A percentile compares a stretch with the other conserved stretches of the same genome.
Evolutionary conservation across 2,329 filamentous ascomycete species (phyloP).

Genomic region (Colletotrichum tropicale): DNA sequence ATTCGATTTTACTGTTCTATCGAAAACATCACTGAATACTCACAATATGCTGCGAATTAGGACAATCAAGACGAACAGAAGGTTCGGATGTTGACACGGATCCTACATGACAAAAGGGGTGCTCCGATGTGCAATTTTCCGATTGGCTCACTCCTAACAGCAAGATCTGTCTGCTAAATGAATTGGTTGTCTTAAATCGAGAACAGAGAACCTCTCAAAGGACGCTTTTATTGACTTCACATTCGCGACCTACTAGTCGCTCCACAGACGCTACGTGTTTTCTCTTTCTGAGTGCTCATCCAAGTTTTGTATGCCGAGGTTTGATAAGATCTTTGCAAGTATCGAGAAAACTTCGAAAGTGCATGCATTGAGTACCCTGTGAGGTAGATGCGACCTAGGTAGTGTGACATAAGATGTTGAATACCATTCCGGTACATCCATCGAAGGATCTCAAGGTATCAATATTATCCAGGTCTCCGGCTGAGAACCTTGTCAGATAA

Average conservation of each 20-base stretch:
- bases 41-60: not conserved
- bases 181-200: not conserved
- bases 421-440: too few relatives aligned
- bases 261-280: not conserved
- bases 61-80: not conserved
- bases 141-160: not conserved
- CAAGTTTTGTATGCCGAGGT: not conserved
- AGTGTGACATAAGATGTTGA: too few relatives aligned
- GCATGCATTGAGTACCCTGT: not conserved
- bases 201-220: not conserved
- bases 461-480: rapidly evolving
- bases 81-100: not conserved
- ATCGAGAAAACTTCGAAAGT: rapidly evolving
- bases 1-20: too few relatives aligned
- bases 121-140: not conserved
- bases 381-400: rapidly evolving
- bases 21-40: not conserved
- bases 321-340: not conserved
- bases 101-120: not conserved
- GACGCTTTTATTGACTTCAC: not conserved
- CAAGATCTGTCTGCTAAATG: not conserved
- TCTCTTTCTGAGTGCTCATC: not conserved
- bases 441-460: not conserved
- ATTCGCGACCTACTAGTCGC: not conserved
- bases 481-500: not conserved